Base-by-base conservation (phyloP, 2,329 filamentous ascomycete genomes). In the Aspergillus flavus region DNA sequence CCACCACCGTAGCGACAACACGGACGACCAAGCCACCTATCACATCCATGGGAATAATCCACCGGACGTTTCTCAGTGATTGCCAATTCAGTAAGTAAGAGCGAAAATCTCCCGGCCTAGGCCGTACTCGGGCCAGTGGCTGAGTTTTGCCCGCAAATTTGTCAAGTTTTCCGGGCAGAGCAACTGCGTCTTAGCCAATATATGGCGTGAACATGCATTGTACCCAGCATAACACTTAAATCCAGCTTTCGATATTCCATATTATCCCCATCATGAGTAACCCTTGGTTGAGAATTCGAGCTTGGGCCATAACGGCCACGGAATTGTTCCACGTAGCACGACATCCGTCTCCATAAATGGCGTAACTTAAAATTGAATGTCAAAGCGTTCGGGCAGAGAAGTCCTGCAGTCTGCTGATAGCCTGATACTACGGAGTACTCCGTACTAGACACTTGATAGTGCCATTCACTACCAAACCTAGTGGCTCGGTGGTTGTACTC, bases 11-110 rank as follows among this genome's bases (percentile, higher is more conserved):
- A 55, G 32, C 23, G 30, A 32, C 21, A 55, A 39, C 14, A 55
- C 21, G 52, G 52, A 39, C 32, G 16, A 2, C 11, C 23, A 21
- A 12, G 34, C 52, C 32, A 26, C 52, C 52, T 55, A 55, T 55
- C 52, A 55, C 21, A 55, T 55, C 52, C 52, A 10, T 36, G 52
- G 52, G 32, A 55, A 26, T 55, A 39, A 55, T 55, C 52, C 52
- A 55, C 52, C n/a, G 32, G 52, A 55, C n/a, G 52, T 55, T 55
- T 39, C 32, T 55, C 7, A 6, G 32, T 26, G 21, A 23, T 6
- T 55, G n/a, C 52, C 52, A 55, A 28, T 39, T 41, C 34, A 55
- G 52, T 39, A 23, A 55, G 21, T 7, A n/a, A 16, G 26, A 9
- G 52, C 21, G 52, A 55, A 10, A 55, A 55, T 55, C 52, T 26